A percentile compares a stretch with the other conserved stretches of the same genome.
phyloP scores from a whole-genome alignment of 257 asterid species.

The Paraleonurus japonicus region DNA sequence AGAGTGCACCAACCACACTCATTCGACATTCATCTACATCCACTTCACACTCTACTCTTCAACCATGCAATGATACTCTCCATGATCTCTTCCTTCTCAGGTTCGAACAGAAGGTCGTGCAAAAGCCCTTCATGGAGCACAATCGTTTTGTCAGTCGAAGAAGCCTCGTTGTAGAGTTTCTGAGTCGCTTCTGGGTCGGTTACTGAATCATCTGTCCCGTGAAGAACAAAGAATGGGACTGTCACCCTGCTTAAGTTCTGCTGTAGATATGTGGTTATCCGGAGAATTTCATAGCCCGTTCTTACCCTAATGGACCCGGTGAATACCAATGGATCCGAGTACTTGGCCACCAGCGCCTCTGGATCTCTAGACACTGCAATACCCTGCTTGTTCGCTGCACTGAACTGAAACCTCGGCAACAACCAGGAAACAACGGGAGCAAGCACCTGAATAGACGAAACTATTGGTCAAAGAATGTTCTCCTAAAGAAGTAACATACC shows the following conservation, averaged over 20 bases:
- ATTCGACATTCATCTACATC: background rate
- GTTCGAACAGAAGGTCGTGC: conserved; percentile 89
- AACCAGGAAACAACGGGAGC: conserved; percentile 74
- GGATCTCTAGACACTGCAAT: conserved; percentile 70
- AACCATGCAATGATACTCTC: conserved; percentile 68
- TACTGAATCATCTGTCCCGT: conserved; percentile 72
- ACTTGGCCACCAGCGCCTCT: conserved; percentile 73
- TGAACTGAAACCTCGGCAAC: conserved; percentile 76
- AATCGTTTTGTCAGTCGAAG: conserved; percentile 74
- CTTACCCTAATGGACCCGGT: conserved; percentile 81
- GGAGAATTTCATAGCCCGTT: conserved; percentile 84
- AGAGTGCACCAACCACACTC: background rate
- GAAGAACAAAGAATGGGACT: conserved; percentile 79
- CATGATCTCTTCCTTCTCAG: conserved; percentile 65
- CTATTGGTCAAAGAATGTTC: background rate
- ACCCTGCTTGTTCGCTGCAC: conserved; percentile 89
- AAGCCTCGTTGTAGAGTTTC: conserved; percentile 68
- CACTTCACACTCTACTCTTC: conserved; percentile 44
- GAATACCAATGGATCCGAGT: conserved; percentile 90
- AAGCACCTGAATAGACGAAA: conserved; percentile 45
- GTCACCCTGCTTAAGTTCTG: conserved; percentile 57
- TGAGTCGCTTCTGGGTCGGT: conserved; percentile 81
- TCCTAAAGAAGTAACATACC: background rate
- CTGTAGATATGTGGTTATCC: conserved; percentile 57
- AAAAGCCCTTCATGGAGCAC: conserved; percentile 64